A percentile compares a stretch with the other conserved stretches of the same genome.
Evolutionary conservation across 345 rosid genomes (phyloP).

Genomic region (Dovyalis caffra): DNA sequence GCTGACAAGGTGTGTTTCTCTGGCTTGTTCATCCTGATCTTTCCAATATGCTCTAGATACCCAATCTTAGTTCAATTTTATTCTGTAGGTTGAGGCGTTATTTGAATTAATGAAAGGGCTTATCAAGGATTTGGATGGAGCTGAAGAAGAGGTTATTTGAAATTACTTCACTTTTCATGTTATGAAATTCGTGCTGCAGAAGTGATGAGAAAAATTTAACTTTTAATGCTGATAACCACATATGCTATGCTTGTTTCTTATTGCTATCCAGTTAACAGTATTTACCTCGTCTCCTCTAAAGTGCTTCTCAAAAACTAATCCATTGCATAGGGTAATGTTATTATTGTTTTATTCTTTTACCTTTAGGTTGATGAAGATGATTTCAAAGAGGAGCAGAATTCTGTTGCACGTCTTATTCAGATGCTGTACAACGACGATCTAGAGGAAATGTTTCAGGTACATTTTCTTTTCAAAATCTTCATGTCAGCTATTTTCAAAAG

Average conservation of each 20-base stretch:
- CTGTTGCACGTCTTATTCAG: constrained; percentile 94
- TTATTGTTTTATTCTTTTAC: background rate
- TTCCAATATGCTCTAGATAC: constrained; percentile 13
- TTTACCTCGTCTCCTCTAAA: background rate
- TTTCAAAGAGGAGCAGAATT: constrained; percentile 94
- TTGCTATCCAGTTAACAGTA: background rate
- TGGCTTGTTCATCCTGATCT: constrained; percentile 17
- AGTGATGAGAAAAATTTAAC: background rate
- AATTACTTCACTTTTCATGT: constrained; percentile 10
- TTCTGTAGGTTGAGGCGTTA: constrained; percentile 79
- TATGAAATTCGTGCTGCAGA: constrained; percentile 15
- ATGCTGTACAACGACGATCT: constrained; percentile 80
- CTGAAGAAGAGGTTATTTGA: constrained; percentile 60
- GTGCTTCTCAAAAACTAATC: background rate
- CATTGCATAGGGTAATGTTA: background rate
- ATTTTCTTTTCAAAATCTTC: constrained; percentile 10
- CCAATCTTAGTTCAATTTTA: constrained; percentile 8
- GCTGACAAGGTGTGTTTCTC: constrained; percentile 63
- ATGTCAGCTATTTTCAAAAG: background rate
- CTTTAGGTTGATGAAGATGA: constrained; percentile 88
- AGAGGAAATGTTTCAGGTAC: constrained; percentile 98
- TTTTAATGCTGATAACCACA: background rate
- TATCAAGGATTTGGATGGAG: constrained; percentile 80
- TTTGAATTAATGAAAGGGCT: constrained; percentile 92
- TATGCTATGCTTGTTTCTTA: background rate